A percentile compares a stretch with the other conserved stretches of the same genome.
Conservation (phyloP, 2,329 filamentous ascomycete species). For the Cytospora piceicola region DNA sequence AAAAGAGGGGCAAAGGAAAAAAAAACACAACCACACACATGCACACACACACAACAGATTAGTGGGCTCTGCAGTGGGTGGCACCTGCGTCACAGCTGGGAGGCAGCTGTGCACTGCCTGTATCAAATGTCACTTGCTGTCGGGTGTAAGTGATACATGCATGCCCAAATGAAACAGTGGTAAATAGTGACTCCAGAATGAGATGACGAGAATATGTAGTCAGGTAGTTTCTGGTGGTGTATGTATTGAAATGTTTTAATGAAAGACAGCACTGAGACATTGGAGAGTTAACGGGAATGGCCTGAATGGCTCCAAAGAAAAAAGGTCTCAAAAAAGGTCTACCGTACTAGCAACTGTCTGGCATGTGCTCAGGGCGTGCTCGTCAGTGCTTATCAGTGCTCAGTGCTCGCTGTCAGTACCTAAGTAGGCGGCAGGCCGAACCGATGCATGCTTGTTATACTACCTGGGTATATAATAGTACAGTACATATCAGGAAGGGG, state of each 20-base stretch:
- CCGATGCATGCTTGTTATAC: background rate
- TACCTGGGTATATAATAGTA: too few species aligned
- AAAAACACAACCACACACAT: too few species aligned
- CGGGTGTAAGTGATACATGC: background rate
- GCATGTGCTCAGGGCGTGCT: background rate
- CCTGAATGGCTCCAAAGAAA: background rate
- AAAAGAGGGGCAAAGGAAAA: background rate
- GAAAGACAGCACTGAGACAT: constrained; percentile 5
- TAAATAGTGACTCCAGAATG: background rate
- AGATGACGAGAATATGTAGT: background rate
- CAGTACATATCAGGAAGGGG: too few species aligned
- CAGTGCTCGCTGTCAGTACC: background rate
- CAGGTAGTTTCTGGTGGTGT: background rate
- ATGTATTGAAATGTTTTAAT: background rate
- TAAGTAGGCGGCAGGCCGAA: background rate
- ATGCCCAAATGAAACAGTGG: background rate
- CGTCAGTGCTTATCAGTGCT: background rate
- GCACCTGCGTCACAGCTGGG: constrained; percentile 3
- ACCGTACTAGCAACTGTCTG: background rate
- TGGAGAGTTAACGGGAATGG: background rate
- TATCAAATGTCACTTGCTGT: background rate
- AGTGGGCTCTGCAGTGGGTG: constrained; percentile 2
- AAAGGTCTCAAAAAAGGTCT: background rate
- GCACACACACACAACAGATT: background rate
- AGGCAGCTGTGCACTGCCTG: constrained; percentile 5